Evolutionary conservation across 2,329 filamentous ascomycete genomes (phyloP).

Genomic region (Fonsecaea multimorphosa): DNA sequence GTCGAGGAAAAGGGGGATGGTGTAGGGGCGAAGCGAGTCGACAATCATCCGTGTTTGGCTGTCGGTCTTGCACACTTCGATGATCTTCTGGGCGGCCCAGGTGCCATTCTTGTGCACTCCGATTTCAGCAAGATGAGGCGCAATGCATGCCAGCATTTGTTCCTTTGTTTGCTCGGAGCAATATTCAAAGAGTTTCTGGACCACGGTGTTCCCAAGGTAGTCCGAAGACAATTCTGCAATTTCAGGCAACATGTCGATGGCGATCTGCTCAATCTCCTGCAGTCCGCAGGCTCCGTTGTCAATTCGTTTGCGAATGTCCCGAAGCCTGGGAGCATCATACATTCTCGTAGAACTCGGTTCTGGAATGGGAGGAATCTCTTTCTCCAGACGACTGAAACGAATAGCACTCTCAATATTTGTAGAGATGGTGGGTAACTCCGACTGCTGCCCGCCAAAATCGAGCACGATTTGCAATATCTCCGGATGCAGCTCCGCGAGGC

Average conservation of each 20-base stretch:
- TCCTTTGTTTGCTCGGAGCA: constrained; percentile 91
- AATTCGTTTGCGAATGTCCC: constrained; percentile 96
- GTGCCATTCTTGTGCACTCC: constrained; percentile 99
- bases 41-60: constrained; percentile 84
- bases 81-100: constrained; percentile 99
- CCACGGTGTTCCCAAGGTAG: constrained; percentile 98
- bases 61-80: constrained; percentile 88
- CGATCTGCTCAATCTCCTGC: constrained; percentile 89
- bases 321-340: constrained; percentile 90
- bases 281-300: constrained; percentile 89
- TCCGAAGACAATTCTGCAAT: constrained; percentile 94
- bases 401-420: constrained; percentile 78
- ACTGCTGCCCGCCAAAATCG: constrained; percentile 83
- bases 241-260: constrained; percentile 92
- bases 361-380: constrained; percentile 86
- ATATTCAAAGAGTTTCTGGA: constrained; percentile 97
- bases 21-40: constrained; percentile 82
- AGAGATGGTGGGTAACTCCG: constrained; percentile 75
- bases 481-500: constrained; percentile 75
- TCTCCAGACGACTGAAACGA: constrained; percentile 71
- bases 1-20: constrained; percentile 89
- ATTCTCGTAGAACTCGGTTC: constrained; percentile 88
- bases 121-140: constrained; percentile 92
- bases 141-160: constrained; percentile 85
- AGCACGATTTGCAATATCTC: constrained; percentile 86